A percentile compares a stretch with the other conserved stretches of the same genome.
Conservation (phyloP, 2,329 filamentous ascomycete species). For the Fusarium domesticum region DNA sequence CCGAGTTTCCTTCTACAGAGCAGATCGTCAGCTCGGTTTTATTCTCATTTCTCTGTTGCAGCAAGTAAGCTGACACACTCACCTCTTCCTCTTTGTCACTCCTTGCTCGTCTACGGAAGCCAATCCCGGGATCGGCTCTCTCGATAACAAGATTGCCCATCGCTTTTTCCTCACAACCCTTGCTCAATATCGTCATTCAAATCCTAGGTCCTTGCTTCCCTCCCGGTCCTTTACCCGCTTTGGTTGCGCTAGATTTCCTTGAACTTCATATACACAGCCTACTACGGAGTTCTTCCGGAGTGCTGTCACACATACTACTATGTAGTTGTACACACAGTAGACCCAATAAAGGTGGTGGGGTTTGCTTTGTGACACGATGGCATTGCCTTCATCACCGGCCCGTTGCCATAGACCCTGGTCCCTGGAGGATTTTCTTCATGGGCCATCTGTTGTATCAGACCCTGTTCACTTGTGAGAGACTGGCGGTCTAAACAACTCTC, state of each 20-base stretch:
- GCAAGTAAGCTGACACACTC: conserved; percentile 15
- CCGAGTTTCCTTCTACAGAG: not conserved
- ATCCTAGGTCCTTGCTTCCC: conserved; percentile 23
- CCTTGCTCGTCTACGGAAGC: conserved; percentile 5
- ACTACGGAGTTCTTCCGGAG: not conserved
- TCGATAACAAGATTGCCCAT: conserved; percentile 20
- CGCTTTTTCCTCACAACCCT: conserved; percentile 22
- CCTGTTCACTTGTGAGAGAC: conserved; percentile 21
- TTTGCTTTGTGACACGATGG: conserved; percentile 26
- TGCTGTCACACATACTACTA: not conserved
- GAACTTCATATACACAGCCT: conserved; percentile 1
- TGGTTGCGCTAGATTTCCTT: conserved; percentile 22
- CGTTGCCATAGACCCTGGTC: conserved; percentile 21
- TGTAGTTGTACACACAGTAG: conserved; percentile 10
- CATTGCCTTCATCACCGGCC: conserved; percentile 18
- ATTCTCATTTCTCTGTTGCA: conserved; percentile 9
- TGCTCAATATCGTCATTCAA: conserved; percentile 22
- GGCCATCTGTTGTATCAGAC: conserved; percentile 30
- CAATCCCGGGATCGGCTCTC: conserved; percentile 22
- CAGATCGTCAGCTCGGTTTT: not conserved
- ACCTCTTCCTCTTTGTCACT: conserved; percentile 3
- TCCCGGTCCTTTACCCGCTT: conserved; percentile 26
- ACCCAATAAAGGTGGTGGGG: conserved; percentile 25
- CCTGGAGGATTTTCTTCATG: conserved; percentile 20
- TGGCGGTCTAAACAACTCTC: conserved; percentile 21